Evolutionary conservation across 2,329 filamentous ascomycete genomes (phyloP).

Genomic region (Trematosphaeria pertusa): DNA sequence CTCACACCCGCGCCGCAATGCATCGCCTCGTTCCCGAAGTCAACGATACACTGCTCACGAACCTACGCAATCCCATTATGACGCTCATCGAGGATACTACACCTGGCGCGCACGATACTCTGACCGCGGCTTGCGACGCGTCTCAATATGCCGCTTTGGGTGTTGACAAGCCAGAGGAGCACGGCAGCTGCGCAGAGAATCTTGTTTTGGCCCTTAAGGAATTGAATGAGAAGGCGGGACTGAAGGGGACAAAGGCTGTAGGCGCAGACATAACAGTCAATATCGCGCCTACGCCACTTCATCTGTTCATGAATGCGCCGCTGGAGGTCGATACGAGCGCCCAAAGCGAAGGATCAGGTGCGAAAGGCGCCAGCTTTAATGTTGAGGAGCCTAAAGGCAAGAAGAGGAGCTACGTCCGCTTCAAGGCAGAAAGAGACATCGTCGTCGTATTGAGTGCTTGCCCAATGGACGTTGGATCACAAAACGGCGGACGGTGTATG

Average conservation of each 20-base stretch:
- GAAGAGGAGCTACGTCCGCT: constrained; percentile 44
- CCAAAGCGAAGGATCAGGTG: constrained; percentile 27
- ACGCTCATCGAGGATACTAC: constrained; percentile 55
- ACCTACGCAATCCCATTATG: constrained; percentile 55
- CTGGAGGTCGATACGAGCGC: constrained; percentile 22
- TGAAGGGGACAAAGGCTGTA: constrained; percentile 55
- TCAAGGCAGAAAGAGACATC: constrained; percentile 45
- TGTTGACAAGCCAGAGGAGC: constrained; percentile 53
- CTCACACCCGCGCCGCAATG: constrained; percentile 52
- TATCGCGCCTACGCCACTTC: constrained; percentile 54
- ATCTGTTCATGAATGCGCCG: constrained; percentile 51
- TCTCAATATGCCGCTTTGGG: constrained; percentile 51
- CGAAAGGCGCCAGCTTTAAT: constrained; percentile 35
- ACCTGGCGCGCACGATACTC: constrained; percentile 54
- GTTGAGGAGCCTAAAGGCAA: constrained; percentile 43
- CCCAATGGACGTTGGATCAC: constrained; percentile 45
- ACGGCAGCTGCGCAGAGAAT: constrained; percentile 58
- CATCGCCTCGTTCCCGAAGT: constrained; percentile 51
- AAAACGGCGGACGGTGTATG: constrained; percentile 48
- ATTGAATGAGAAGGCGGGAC: constrained; percentile 54
- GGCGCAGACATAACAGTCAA: constrained; percentile 58
- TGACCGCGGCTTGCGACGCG: constrained; percentile 58
- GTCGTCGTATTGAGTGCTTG: constrained; percentile 48
- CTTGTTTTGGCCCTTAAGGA: constrained; percentile 57
- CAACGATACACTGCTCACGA: constrained; percentile 53